Conservation (phyloP, 345 rosid species). For the Turritis glabra region DNA sequence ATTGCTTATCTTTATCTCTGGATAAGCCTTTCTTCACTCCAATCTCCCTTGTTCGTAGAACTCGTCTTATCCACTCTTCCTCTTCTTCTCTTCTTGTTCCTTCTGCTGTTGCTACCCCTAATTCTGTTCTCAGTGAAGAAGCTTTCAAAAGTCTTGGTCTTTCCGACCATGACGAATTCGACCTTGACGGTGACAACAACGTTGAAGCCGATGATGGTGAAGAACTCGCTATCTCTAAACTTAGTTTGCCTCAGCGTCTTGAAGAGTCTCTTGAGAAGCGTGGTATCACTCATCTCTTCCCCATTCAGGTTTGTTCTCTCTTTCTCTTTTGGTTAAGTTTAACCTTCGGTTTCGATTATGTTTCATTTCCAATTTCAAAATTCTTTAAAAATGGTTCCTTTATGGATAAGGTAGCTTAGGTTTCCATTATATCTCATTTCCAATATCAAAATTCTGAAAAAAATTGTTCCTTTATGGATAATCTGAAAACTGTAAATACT, state of each 20-base stretch:
- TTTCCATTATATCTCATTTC: neutral
- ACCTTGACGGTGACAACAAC: slow-evolving; percentile 20
- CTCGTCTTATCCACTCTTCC: slow-evolving; percentile 32
- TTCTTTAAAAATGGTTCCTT: neutral
- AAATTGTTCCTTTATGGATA: slow-evolving; percentile 1
- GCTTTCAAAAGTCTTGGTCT: slow-evolving; percentile 75
- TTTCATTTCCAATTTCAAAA: neutral
- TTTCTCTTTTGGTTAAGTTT: neutral
- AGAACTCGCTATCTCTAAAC: slow-evolving; percentile 68
- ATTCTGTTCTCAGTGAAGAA: slow-evolving; percentile 83
- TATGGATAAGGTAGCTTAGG: neutral
- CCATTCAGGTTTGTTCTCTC: slow-evolving; percentile 65
- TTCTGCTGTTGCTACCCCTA: slow-evolving; percentile 74
- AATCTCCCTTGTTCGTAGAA: slow-evolving; percentile 20
- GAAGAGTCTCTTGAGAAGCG: slow-evolving; percentile 74
- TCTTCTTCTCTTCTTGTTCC: slow-evolving; percentile 47
- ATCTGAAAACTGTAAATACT: neutral
- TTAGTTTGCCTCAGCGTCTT: slow-evolving; percentile 75
- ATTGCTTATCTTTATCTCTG: slow-evolving; percentile 30
- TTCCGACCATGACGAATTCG: slow-evolving; percentile 35
- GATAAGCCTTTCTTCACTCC: slow-evolving; percentile 38
- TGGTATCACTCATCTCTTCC: slow-evolving; percentile 91
- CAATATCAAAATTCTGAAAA: neutral
- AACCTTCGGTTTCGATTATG: neutral
- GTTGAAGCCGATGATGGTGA: slow-evolving; percentile 36